A percentile compares a stretch with the other conserved stretches of the same genome.
Evolutionary conservation across 805 yeast species (phyloP).

Genomic region (Ogataea nitratoaversa): DNA sequence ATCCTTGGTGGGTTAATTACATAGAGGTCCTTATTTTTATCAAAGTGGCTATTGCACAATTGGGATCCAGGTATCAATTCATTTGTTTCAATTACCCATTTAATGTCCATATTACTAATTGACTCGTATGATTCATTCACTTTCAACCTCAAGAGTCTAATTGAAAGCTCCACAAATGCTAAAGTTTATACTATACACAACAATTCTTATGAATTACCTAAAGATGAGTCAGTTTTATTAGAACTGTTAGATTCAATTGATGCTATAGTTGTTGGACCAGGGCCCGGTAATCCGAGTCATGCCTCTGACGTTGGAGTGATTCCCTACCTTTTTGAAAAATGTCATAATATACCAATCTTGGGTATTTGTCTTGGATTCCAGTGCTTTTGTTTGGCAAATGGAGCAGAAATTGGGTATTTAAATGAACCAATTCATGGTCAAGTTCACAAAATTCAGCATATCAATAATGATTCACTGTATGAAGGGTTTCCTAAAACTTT

Average conservation of each 20-base stretch:
- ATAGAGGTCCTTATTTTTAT: too few species aligned
- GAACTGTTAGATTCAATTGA: constrained; percentile 51
- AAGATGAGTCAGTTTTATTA: constrained; percentile 33
- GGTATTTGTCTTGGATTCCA: constrained; percentile 97
- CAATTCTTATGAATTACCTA: constrained; percentile 42
- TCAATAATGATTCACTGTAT: constrained; percentile 34
- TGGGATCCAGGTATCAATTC: too few species aligned
- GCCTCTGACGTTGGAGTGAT: constrained; percentile 70
- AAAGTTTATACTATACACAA: constrained; percentile 58
- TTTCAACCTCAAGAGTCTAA: constrained; percentile 64
- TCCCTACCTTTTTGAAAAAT: constrained; percentile 43
- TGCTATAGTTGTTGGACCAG: constrained; percentile 89
- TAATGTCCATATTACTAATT: constrained; percentile 58
- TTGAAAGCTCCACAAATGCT: constrained; percentile 48
- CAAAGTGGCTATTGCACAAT: too few species aligned
- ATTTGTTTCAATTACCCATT: background rate
- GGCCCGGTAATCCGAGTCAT: constrained; percentile 85
- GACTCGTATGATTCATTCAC: constrained; percentile 97
- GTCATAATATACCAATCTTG: constrained; percentile 56
- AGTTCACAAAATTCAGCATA: constrained; percentile 45
- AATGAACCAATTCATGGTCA: constrained; percentile 80
- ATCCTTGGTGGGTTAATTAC: too few species aligned
- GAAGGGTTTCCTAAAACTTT: constrained; percentile 39
- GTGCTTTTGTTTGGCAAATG: constrained; percentile 59
- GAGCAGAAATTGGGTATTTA: constrained; percentile 51